Evolutionary conservation across 139 green algal genomes (phyloP).

Genomic region (Pseudopediastrum boryanum): DNA sequence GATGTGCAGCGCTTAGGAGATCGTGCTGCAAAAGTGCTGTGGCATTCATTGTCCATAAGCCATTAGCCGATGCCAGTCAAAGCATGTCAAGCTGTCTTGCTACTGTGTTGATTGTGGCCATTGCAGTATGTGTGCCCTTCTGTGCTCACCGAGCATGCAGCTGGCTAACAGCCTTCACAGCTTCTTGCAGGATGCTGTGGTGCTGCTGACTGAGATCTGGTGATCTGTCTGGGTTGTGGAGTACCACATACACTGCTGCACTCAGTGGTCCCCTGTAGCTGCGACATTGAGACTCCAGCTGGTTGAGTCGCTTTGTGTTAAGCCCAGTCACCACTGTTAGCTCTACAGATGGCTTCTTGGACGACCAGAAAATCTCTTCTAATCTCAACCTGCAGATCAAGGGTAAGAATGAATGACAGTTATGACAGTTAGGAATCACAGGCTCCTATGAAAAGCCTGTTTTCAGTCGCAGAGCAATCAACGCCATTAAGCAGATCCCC

Average conservation of each 20-base stretch:
- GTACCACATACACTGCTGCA: slow-evolving; percentile 37
- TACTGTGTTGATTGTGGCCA: too few relatives aligned
- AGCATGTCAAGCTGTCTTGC: too few relatives aligned
- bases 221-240: not conserved
- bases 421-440: too few relatives aligned
- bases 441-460: too few relatives aligned
- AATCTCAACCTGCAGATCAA: slow-evolving; percentile 38
- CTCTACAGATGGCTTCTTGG: not conserved
- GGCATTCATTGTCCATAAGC: too few relatives aligned
- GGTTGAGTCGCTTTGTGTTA: slow-evolving; percentile 30
- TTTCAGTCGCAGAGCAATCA: not conserved
- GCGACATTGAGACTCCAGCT: slow-evolving; percentile 41
- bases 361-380: slow-evolving; percentile 19
- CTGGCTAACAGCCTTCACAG: not conserved
- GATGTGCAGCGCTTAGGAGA: too few relatives aligned
- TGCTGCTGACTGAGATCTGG: not conserved
- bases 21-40: too few relatives aligned
- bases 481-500: not conserved
- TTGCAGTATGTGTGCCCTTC: too few relatives aligned
- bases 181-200: not conserved
- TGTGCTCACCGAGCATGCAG: slow-evolving; percentile 22
- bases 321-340: slow-evolving; percentile 38
- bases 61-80: too few relatives aligned
- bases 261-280: slow-evolving; percentile 31
- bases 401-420: too few relatives aligned